These are phyloP conservation scores for Limonium bicolor DNA, from an alignment of 148 eudicot genomes.

Conservation along the genomic window DNA sequence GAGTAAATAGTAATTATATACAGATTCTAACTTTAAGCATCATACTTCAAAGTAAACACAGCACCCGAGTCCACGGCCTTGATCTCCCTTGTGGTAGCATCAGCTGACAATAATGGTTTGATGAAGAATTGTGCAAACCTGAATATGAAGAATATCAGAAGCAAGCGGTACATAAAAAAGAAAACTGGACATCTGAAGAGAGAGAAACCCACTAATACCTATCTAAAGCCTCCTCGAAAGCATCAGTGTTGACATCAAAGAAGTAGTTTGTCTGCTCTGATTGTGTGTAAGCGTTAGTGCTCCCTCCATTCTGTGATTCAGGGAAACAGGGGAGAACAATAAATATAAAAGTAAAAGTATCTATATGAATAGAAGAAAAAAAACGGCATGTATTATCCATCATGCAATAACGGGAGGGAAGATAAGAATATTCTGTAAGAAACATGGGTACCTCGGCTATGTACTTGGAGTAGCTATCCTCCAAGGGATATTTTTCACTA, in stretches of 20 bases:
- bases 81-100: conserved; percentile 92
- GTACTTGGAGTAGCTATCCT: conserved; percentile 91
- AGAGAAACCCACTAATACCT: conserved; percentile 30
- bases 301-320: conserved; percentile 70
- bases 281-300: conserved; percentile 79
- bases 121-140: conserved; percentile 96
- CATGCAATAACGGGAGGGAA: no score
- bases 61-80: conserved; percentile 96
- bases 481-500: conserved; percentile 89
- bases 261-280: conserved; percentile 63
- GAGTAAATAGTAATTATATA: no score
- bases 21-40: no score
- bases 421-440: no score
- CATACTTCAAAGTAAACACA: background rate
- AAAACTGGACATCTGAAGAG: background rate
- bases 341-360: no score
- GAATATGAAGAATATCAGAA: background rate
- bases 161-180: background rate
- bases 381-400: no score
- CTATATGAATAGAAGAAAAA: no score
- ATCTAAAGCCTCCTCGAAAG: conserved; percentile 90
- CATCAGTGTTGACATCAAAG: conserved; percentile 75
- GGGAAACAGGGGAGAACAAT: no score
- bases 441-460: conserved; percentile 84
- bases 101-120: conserved; percentile 89